Evolutionary conservation across 1,139 yeast species (phyloP).

Genomic region (Kodamaea sp.): DNA sequence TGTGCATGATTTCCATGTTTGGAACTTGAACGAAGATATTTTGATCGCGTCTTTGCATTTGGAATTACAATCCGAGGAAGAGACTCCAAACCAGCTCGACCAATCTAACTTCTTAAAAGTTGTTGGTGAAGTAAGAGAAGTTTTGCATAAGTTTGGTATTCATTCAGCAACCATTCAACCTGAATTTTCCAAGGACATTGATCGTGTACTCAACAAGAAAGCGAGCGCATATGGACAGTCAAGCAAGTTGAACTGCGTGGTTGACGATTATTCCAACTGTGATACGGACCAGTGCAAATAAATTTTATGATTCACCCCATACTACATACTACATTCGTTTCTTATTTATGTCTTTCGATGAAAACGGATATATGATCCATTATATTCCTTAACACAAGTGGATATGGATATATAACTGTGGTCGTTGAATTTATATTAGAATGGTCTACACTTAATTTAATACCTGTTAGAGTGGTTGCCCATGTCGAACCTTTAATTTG

Average conservation of each 20-base stretch:
- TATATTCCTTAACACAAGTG: too few species aligned
- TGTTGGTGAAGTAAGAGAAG: conserved; percentile 74
- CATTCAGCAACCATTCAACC: conserved; percentile 97
- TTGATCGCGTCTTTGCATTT: conserved; percentile 89
- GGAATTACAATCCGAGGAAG: conserved; percentile 48
- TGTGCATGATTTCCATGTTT: conserved; percentile 92
- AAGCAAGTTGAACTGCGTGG: conserved; percentile 30
- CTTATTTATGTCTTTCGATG: too few species aligned
- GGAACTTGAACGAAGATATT: conserved; percentile 91
- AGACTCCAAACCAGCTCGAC: conserved; percentile 22
- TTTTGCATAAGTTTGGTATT: conserved; percentile 81
- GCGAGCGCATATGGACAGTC: conserved; percentile 37
- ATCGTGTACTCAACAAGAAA: conserved; percentile 7
- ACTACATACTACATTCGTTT: too few species aligned
- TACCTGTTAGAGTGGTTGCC: too few species aligned
- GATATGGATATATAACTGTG: too few species aligned
- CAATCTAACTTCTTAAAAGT: conserved; percentile 59
- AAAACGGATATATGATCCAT: too few species aligned
- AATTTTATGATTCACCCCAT: neutral
- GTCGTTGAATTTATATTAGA: too few species aligned
- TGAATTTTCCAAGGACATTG: conserved; percentile 46
- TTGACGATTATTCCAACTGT: conserved; percentile 40
- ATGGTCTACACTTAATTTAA: too few species aligned
- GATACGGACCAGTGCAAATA: conserved; percentile 31
- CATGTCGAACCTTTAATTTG: too few species aligned